These are phyloP conservation scores for Neckera pumila DNA, from an alignment of 225 moss, liverwort and hornwort genomes.

Conservation along the genomic window DNA sequence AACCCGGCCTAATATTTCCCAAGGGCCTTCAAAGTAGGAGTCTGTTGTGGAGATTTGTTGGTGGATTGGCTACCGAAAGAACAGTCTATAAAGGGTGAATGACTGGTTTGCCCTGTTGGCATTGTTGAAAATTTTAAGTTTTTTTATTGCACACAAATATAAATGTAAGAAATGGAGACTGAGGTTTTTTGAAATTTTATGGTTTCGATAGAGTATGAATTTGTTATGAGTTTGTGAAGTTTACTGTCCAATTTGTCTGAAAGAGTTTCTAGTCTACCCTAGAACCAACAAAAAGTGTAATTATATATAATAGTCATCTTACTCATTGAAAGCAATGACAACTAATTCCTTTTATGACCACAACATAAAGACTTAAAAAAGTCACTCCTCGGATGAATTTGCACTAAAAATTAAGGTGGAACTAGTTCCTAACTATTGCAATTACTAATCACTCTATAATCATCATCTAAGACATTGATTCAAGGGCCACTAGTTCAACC, in stretches of 20 bases:
- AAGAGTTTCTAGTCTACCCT: fast-evolving
- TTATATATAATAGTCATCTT: fast-evolving
- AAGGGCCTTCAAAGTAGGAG: no score
- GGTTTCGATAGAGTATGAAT: fast-evolving
- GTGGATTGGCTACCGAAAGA: not conserved
- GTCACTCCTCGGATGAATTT: no score
- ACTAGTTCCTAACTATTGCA: not conserved
- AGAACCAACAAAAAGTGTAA: fast-evolving
- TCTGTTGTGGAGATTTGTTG: not conserved
- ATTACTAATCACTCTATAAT: no score
- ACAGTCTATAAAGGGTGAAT: not conserved
- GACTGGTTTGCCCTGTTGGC: not conserved
- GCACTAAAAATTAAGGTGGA: not conserved
- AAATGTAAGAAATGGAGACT: not conserved
- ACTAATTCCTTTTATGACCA: no score
- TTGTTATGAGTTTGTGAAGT: not conserved
- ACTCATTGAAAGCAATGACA: not conserved
- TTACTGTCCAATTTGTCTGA: fast-evolving
- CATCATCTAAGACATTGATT: not conserved
- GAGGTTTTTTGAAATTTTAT: fast-evolving
- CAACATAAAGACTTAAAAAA: no score
- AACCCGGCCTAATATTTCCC: not conserved
- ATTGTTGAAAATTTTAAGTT: no score
- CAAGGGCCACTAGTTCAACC: fast-evolving
- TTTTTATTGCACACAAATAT: no score